A percentile compares a stretch with the other conserved stretches of the same genome.
Evolutionary conservation across 176 grass and related monocot genomes (phyloP).

Genomic region (Carex kokanica): DNA sequence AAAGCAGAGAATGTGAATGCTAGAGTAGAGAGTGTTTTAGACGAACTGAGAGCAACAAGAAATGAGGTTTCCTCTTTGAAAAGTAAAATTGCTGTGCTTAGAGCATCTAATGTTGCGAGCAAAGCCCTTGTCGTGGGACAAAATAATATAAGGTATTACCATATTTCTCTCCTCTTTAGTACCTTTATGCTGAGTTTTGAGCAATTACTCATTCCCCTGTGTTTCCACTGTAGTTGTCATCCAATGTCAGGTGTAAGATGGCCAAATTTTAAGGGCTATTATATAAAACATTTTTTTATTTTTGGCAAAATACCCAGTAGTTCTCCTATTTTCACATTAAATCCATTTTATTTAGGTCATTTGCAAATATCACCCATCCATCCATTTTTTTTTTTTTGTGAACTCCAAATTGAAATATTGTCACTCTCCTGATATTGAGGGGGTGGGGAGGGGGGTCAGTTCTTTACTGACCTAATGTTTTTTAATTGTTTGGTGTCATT

Average conservation of each 20-base stretch:
- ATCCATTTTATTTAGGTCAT: not conserved
- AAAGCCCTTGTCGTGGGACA: conserved; percentile 46
- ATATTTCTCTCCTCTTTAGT: not conserved
- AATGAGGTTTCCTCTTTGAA: conserved; percentile 74
- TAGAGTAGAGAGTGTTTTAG: conserved; percentile 69
- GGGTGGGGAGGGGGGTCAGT: not conserved
- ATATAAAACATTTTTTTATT: not conserved
- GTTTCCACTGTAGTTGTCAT: not conserved
- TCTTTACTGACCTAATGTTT: not conserved
- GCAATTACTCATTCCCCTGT: not conserved
- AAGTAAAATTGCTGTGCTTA: conserved; percentile 83
- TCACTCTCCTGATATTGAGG: not conserved
- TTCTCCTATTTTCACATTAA: not conserved
- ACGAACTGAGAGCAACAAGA: conserved; percentile 71
- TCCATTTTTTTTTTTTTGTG: not conserved
- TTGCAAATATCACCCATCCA: not conserved
- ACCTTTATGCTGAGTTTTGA: not conserved
- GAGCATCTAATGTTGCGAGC: conserved; percentile 60
- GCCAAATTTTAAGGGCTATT: not conserved
- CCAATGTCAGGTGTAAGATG: not conserved
- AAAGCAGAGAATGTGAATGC: conserved; percentile 89
- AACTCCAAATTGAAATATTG: not conserved
- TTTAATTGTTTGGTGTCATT: not conserved
- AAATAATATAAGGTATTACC: conserved; percentile 58
- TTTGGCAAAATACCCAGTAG: not conserved